Evolutionary conservation across 805 yeast genomes (phyloP), one percentile per base, ranked within the genome.

Genomic region (Lipomyces yamanashiensis): DNA sequence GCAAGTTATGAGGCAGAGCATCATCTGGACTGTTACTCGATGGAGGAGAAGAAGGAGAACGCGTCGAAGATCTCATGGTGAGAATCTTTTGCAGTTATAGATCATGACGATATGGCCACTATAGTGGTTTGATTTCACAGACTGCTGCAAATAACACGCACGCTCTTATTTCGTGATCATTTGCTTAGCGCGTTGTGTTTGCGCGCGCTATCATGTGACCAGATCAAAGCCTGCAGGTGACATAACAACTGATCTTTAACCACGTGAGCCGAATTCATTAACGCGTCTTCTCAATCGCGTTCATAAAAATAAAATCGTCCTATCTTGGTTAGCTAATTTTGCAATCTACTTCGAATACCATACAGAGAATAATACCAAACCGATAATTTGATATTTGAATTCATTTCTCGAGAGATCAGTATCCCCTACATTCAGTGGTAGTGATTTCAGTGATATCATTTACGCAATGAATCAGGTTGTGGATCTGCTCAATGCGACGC

Each of bases 401-500:
- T 28, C 28, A 28, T 5, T 28, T 28, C 5, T 28, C 28, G 28
- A 28, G 28, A 28, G 28, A 28, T 28, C 28, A 28, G 28, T 28
- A 28, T 28, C 28, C 28, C 28, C 28, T 28, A 28, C 19, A n/a
- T 43, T 13, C 10, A n/a, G 19, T 10, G 15, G 48, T 21, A 43
- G 5, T n/a, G 19, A 13, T 43, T 43, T 9, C 10, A 43, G 10
- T 5, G n/a, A 43, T 43, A 43, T 13, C 19, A 13, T 2, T 12
- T 8, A 52, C 21, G 23, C 6, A 1, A 53, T 53, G 43, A 39
- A 54, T 13, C 59, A 64, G 37, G 54, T 66, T 15, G 52, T 54
- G 12, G 64, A 59, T 23, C 60, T 66, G 9, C 56, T 66, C 3
- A 40, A 52, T 21, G 62, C 62, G 28, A 60, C 63, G 4, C 69